Base-by-base conservation (phyloP, 768 basidiomycete genomes). In the Nevesoporus exiguus region DNA sequence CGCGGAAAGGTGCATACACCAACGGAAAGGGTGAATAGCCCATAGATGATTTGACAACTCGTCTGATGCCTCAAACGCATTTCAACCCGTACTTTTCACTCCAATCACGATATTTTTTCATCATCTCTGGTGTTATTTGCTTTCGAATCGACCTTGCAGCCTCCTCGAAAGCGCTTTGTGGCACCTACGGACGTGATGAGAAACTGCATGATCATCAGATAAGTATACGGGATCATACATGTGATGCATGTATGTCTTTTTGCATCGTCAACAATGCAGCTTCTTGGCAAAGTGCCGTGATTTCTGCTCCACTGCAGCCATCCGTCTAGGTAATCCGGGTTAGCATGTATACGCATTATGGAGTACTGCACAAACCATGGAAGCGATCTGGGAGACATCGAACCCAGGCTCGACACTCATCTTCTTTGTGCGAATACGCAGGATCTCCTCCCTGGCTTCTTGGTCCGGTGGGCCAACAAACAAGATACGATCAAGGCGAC, bases 221-320 rank as follows among this genome's bases (percentile, higher is more conserved):
- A 30, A 30, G 30, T 36, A 37, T 7, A 7, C 10, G 42, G 43
- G 1, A 30, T 73, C 90, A 64, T 60, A 96, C 96, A 62, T 76
- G 79, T 42, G 83, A 78, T 3, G 92, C 84, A 54, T 90, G 70
- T 33, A 98, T 85, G 68, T 98, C 81, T 49, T 82, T 78, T 59
- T 90, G 85, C 97, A 99, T 98, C 0, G 94, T 90, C 50, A 87
- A 67, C 57, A 98, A 70, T 0, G 96, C 97, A 4, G 97, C 97
- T 70, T 99, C 96, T 72, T 98, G 97, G 67, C 95, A 98, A 41
- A 98, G 79, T 9, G 88, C 85, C 7, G 83, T 79, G 31, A 98
- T 84, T 70, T 99, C 97, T 6, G 97, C 97, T 5, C 97, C 97
- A 19, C 95, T 98, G 67, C 93, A 99, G 1, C 96, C 97, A 10